Base-by-base conservation (phyloP, 1,139 yeast genomes). In the Nadsonia commutata region DNA sequence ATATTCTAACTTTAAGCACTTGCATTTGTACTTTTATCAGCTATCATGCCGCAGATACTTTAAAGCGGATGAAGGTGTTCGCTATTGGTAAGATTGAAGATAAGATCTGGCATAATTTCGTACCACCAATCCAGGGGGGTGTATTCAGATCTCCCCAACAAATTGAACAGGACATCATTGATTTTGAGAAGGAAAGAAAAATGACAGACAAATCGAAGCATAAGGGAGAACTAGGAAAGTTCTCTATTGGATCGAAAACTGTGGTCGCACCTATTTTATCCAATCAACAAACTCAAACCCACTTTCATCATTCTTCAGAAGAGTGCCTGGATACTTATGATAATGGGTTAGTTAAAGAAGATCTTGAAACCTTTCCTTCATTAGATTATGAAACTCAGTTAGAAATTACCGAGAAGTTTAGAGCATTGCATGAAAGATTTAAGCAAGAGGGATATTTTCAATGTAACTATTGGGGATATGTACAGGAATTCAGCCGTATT, bases 61-160 rank as follows among this genome's bases (percentile, higher is more conserved):
- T 71, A 13, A 46, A 51, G 2, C 57, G 59, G 0, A 79, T 83
- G 58, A 56, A 56, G 11, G 67, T 62, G 38, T 86, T 37, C 46
- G 41, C 43, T 44, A 43, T 44, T 48, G 43, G 46, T 3, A 13
- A 39, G 37, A 41, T 27, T 3, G 44, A 43, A 18, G 41, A 38
- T 13, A 20, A 36, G 27, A 22, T 41, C 37, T 41, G 43, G 46
- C 38, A 37, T 16, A 44, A 44, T 31, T 37, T 39, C 18, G 39
- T 41, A 22, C 44, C 96, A 3, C 96, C 96, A 0, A 82, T 86
- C 48, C 95, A 84, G 60, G 94, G 95, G 6, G 95, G 85, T 0
- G 53, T 57, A 3, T 80, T 72, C 56, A 51, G 66, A 20, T 51
- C 16, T 9, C 4, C n/a, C n/a, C 8, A 57, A 7, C 45, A 46